Conservation (phyloP, 306 rosid species). For the Arachis hypogaea region DNA sequence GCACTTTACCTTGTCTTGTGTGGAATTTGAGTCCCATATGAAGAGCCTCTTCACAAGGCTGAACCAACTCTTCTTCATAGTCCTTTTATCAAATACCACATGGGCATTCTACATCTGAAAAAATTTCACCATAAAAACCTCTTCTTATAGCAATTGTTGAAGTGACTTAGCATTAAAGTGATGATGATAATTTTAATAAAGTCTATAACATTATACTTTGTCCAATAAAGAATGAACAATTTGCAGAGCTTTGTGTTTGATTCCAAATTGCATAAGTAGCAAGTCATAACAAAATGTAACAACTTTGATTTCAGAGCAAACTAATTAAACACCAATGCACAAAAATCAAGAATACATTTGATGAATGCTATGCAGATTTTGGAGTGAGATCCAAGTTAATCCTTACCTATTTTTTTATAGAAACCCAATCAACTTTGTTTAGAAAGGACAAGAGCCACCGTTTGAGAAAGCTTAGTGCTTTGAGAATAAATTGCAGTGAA, state of each 20-base stretch:
- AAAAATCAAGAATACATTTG: conserved; percentile 16
- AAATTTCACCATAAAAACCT: conserved; percentile 25
- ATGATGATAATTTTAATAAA: conserved; percentile 25
- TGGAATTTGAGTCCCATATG: conserved; percentile 57
- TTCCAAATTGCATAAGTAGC: conserved; percentile 39
- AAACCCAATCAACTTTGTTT: conserved; percentile 32
- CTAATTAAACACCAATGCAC: conserved; percentile 25
- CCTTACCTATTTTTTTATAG: conserved; percentile 43
- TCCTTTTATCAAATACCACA: conserved; percentile 60
- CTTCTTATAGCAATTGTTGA: conserved; percentile 24
- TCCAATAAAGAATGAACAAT: conserved; percentile 38
- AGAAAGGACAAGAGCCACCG: conserved; percentile 53
- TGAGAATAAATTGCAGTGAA: conserved; percentile 39
- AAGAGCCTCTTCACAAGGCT: conserved; percentile 74
- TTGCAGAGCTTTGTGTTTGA: conserved; percentile 36
- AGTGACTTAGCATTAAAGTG: conserved; percentile 32
- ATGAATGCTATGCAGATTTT: conserved; percentile 42
- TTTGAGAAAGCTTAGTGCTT: conserved; percentile 45
- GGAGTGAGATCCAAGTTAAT: conserved; percentile 44
- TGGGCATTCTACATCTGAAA: conserved; percentile 45
- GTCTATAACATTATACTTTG: conserved; percentile 45
- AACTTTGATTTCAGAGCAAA: conserved; percentile 32
- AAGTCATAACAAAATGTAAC: not conserved
- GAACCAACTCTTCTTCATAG: conserved; percentile 84
- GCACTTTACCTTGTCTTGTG: conserved; percentile 64